These are phyloP conservation scores for Colletotrichum kahawae DNA, from an alignment of 2,329 filamentous ascomycete species.

Conservation along the genomic window DNA sequence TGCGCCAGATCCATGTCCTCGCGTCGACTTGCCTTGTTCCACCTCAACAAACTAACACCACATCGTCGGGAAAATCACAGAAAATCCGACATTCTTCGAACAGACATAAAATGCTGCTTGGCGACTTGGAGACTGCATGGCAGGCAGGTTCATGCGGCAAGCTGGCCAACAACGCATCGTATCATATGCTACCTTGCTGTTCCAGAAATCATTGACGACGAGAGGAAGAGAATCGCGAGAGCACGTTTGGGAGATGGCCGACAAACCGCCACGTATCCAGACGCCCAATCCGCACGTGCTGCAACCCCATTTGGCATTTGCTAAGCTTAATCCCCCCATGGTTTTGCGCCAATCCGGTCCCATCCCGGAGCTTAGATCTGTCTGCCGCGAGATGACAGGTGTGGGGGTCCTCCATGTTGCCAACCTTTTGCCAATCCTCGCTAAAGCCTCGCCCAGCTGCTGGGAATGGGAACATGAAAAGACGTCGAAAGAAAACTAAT, in stretches of 20 bases:
- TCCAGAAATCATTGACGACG: not conserved
- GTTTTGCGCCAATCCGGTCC: slow-evolving; percentile 17
- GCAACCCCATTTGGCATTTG: slow-evolving; percentile 15
- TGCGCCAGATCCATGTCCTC: not conserved
- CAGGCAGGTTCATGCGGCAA: not conserved
- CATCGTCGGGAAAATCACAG: not conserved
- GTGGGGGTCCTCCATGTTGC: slow-evolving; percentile 14
- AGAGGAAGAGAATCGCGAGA: not conserved
- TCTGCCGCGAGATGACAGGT: slow-evolving; percentile 21
- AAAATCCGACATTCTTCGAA: not conserved
- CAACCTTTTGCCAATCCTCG: not conserved
- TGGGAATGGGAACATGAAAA: not conserved
- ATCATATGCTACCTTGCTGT: not conserved
- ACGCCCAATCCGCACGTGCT: not conserved
- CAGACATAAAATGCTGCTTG: not conserved
- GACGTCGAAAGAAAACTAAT: not conserved
- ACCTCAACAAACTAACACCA: not conserved
- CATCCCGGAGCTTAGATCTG: slow-evolving; percentile 21
- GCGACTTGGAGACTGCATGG: not conserved
- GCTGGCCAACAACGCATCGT: not conserved
- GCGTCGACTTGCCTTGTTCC: not conserved
- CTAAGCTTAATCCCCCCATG: slow-evolving; percentile 17
- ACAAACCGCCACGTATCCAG: slow-evolving; percentile 7
- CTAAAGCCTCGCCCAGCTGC: not conserved
- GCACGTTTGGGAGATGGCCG: not conserved